Base-by-base conservation (phyloP, 2,329 filamentous ascomycete genomes). In the Emergomyces pasteurianus region DNA sequence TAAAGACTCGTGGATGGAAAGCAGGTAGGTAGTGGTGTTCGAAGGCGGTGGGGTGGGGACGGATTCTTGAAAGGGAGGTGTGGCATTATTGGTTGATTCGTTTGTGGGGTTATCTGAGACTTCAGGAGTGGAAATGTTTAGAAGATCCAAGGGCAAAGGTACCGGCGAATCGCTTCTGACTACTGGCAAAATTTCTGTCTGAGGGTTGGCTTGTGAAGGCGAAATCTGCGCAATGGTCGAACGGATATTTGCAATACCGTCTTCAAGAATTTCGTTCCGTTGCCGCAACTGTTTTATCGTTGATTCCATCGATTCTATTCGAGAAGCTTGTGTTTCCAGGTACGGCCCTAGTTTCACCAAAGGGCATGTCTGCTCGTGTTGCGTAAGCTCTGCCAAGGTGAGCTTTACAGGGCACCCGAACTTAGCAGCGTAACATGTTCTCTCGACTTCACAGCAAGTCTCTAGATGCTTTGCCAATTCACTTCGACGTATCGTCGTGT, bases 1-100 rank as follows among this genome's bases (percentile, higher is more conserved):
- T 21, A 86, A 75, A 26, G 79, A 80, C 66, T 86, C 83, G 67
- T 86, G 83, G 57, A 86, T 77, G 2, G 80, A 82, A 31, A 86
- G 78, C 2, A 86, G 76, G 65, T 86, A 83, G 58, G 82, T 81
- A 28, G 81, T 79, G 63, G 76, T 67, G 63, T 75, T 72, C 57
- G 75, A 70, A 59, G 74, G 69, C 26, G 69, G 69, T 5, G 67
- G 62, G 54, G 67, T 69, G 9, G 72, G 67, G 16, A 64, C 34
- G 21, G 46, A 59, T 34, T 55, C 60, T 43, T n/a, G 23, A 57
- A 23, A 57, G 5, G 16, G 3, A 21, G 40, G 23, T 16, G 23
- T n/a, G 40, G 26, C 54, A 26, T 31, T 18, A 21, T n/a, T 14
- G 1, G 40, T 43, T 34, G 31, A 18, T 58, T 52, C 42, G 38